phyloP scores from a whole-genome alignment of 2,329 filamentous ascomycete genomes.

The Phialophora tarda region DNA sequence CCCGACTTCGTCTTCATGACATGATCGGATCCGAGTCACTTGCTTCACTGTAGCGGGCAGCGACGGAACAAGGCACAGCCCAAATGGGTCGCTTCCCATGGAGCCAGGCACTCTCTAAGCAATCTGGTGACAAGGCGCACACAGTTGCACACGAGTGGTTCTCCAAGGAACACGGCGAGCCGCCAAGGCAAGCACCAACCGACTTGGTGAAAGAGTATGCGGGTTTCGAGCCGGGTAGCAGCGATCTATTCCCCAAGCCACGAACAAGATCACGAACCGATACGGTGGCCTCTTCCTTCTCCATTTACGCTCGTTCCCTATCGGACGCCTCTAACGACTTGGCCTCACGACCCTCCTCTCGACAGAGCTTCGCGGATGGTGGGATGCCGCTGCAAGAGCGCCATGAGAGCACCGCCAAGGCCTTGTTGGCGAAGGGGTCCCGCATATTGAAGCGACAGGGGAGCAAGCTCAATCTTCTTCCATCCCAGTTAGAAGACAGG shows the following conservation, averaged over 20 bases:
- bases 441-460: constrained; percentile 56
- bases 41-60: constrained; percentile 10
- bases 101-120: constrained; percentile 32
- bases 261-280: constrained; percentile 33
- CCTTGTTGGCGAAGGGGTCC: constrained; percentile 51
- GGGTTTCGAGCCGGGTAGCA: constrained; percentile 16
- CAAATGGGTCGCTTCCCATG: constrained; percentile 38
- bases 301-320: constrained; percentile 26
- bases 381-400: constrained; percentile 25
- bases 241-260: constrained; percentile 20
- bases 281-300: constrained; percentile 32
- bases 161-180: constrained; percentile 32
- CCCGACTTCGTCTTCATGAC: constrained; percentile 24
- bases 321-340: constrained; percentile 31
- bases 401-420: constrained; percentile 44
- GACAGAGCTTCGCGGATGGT: constrained; percentile 27
- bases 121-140: constrained; percentile 34
- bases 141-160: constrained; percentile 35
- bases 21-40: constrained; percentile 5
- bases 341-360: constrained; percentile 30
- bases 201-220: constrained; percentile 35
- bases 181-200: constrained; percentile 33
- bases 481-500: constrained; percentile 46
- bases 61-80: constrained; percentile 1
- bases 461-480: constrained; percentile 53